Evolutionary conservation across 805 yeast genomes (phyloP).

Genomic region (Zygoascus tannicola): DNA sequence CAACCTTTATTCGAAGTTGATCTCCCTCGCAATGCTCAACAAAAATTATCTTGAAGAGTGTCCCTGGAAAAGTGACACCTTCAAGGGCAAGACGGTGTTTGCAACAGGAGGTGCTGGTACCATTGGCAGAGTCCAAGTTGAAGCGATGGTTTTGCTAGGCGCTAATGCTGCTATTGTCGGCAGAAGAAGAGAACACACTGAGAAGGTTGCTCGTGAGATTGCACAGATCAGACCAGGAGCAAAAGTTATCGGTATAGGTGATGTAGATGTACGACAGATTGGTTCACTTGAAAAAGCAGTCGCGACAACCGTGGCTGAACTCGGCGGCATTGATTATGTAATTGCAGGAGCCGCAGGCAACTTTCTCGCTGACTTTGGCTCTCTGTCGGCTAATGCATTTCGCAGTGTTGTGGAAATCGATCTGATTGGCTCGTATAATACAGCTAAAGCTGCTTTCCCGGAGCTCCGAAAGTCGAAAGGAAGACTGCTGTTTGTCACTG

Average conservation of each 20-base stretch:
- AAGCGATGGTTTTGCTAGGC: slow-evolving; percentile 74
- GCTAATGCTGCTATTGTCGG: slow-evolving; percentile 85
- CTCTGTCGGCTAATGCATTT: slow-evolving; percentile 77
- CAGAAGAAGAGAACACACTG: slow-evolving; percentile 59
- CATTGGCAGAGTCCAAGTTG: slow-evolving; percentile 85
- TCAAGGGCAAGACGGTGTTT: slow-evolving; percentile 77
- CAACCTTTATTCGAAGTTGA: too few relatives aligned
- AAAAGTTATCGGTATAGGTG: slow-evolving; percentile 60
- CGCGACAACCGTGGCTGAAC: slow-evolving; percentile 48
- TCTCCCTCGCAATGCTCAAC: slow-evolving; percentile 1
- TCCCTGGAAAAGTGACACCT: slow-evolving; percentile 47
- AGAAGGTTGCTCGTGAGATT: slow-evolving; percentile 58
- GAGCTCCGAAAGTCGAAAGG: slow-evolving; percentile 63
- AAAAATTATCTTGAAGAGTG: slow-evolving; percentile 20
- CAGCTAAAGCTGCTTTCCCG: slow-evolving; percentile 71
- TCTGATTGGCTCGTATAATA: slow-evolving; percentile 78
- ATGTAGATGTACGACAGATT: slow-evolving; percentile 70
- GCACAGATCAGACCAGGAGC: slow-evolving; percentile 46
- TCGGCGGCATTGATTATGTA: slow-evolving; percentile 78
- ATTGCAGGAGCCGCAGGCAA: slow-evolving; percentile 97
- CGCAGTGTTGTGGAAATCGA: slow-evolving; percentile 82
- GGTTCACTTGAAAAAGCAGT: slow-evolving; percentile 55
- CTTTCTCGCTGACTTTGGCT: slow-evolving; percentile 71
- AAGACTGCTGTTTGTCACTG: slow-evolving; percentile 65
- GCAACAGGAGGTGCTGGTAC: slow-evolving; percentile 97